These are phyloP conservation scores for Aspergillus incahuasiensis DNA, from an alignment of 495 filamentous ascomycete genomes.

Conservation along the genomic window DNA sequence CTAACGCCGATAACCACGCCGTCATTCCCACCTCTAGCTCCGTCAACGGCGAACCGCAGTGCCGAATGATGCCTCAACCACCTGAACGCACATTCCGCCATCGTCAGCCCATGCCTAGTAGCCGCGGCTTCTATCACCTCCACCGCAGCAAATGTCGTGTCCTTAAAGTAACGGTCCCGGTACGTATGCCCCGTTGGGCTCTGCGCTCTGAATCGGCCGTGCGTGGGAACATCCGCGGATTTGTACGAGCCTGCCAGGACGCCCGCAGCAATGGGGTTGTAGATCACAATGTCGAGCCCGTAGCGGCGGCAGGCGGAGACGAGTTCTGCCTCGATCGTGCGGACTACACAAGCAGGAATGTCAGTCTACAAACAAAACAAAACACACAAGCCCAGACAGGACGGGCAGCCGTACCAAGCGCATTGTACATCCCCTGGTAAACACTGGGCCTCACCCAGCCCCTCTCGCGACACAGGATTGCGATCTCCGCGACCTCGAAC, in stretches of 20 bases:
- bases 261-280: slow-evolving; percentile 84
- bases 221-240: slow-evolving; percentile 55
- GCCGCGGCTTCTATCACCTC: slow-evolving; percentile 66
- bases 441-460: slow-evolving; percentile 59
- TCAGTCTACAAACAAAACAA: slow-evolving; percentile 23
- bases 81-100: slow-evolving; percentile 76
- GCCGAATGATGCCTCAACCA: slow-evolving; percentile 78
- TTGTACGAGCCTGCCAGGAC: slow-evolving; percentile 84
- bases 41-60: slow-evolving; percentile 54
- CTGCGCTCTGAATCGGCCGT: slow-evolving; percentile 65
- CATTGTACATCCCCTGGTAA: slow-evolving; percentile 63
- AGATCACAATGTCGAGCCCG: slow-evolving; percentile 79
- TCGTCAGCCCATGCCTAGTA: slow-evolving; percentile 66
- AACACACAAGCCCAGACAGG: too few species aligned
- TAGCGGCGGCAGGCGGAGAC: slow-evolving; percentile 74
- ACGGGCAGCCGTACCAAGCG: slow-evolving; percentile 46
- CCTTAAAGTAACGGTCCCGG: slow-evolving; percentile 75
- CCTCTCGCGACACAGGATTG: slow-evolving; percentile 68
- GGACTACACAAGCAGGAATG: slow-evolving; percentile 46
- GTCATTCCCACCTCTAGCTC: slow-evolving; percentile 59
- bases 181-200: slow-evolving; percentile 55
- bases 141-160: slow-evolving; percentile 71
- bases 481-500: slow-evolving; percentile 88
- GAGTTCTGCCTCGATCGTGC: slow-evolving; percentile 75
- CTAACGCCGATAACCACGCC: slow-evolving; percentile 79